Base-by-base conservation (phyloP, 768 basidiomycete genomes). In the Sarcomyxa edulis region DNA sequence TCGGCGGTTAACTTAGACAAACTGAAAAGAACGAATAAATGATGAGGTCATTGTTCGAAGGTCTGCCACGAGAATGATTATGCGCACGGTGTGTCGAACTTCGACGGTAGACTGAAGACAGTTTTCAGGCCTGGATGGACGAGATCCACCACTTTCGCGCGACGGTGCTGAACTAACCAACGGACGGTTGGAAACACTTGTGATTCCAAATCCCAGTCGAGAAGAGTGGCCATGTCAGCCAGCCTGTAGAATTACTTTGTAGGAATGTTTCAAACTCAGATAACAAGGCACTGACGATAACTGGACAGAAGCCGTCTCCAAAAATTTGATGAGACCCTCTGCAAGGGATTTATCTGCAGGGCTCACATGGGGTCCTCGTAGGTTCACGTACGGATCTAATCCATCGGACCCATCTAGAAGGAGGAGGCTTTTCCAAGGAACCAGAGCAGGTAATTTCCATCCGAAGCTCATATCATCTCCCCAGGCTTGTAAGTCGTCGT, bases 371-470 rank as follows among this genome's bases (percentile, higher is more conserved):
- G 76, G 73, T 2, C 73, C 75, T 45, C 72, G 61, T 35, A 83
- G 59, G 42, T 78, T 80, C 51, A 72, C 64, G 45, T 77, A 75
- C 1, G 79, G 74, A 42, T 83, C 79, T 35, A 74, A 53, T 19
- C 70, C 74, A 11, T 69, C 68, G 11, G 71, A 65, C 23, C 49
- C 74, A 37, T 90, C 84, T 11, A 95, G 53, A 11, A 92, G 71
- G 5, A 98, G 61, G 11, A 98, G 56, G 15, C 89, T 85, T 54
- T 96, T 96, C 95, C 95, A 98, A 5, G 95, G 94, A 11, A 78
- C 70, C 16, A 97, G 69, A 12, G 74, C 62, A 7, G 85, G 80
- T 2, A 91, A 64, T 32, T 71, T 70, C 84, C 84, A 90, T 3
- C 86, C 86, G 39, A 78, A 66, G 48, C 70, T 68, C 58, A 87